Evolutionary conservation across 2,329 filamentous ascomycete species (phyloP).

Genomic region (Hypoxylon sp.): DNA sequence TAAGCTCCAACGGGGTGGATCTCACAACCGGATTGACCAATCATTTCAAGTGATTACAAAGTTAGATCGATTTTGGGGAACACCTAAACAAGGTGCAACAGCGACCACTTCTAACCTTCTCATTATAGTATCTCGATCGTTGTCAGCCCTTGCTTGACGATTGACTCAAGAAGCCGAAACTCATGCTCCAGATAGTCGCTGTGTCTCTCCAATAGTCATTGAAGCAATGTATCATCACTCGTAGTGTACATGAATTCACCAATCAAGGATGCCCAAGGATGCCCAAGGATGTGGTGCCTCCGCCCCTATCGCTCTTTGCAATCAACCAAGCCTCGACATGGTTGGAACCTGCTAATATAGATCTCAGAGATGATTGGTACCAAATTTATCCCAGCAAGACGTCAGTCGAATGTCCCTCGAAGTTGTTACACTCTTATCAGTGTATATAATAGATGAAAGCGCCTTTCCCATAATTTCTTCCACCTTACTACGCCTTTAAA

Average conservation of each 20-base stretch:
- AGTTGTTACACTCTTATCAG: neutral
- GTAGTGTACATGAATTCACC: neutral
- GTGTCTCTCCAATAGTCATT: neutral
- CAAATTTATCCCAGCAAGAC: neutral
- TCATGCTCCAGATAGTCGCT: conserved; percentile 1
- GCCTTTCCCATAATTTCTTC: neutral
- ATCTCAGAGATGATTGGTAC: neutral
- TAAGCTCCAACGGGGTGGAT: conserved; percentile 22
- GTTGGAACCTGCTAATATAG: neutral
- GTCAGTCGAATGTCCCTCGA: neutral
- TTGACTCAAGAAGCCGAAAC: conserved; percentile 12
- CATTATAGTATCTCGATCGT: neutral
- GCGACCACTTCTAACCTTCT: conserved; percentile 2
- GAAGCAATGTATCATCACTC: neutral
- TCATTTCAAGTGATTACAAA: conserved; percentile 7
- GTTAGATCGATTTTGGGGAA: neutral
- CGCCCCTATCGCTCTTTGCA: neutral
- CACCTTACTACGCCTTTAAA: neutral
- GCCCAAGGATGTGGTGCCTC: neutral
- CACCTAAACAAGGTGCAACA: conserved; percentile 1
- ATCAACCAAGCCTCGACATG: neutral
- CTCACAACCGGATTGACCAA: conserved; percentile 14
- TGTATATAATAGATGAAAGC: neutral
- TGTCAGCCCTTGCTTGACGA: neutral
- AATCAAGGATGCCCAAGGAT: neutral